A percentile compares a stretch with the other conserved stretches of the same genome.
Evolutionary conservation across 345 rosid species (phyloP).

Genomic region (Linum lewisii): DNA sequence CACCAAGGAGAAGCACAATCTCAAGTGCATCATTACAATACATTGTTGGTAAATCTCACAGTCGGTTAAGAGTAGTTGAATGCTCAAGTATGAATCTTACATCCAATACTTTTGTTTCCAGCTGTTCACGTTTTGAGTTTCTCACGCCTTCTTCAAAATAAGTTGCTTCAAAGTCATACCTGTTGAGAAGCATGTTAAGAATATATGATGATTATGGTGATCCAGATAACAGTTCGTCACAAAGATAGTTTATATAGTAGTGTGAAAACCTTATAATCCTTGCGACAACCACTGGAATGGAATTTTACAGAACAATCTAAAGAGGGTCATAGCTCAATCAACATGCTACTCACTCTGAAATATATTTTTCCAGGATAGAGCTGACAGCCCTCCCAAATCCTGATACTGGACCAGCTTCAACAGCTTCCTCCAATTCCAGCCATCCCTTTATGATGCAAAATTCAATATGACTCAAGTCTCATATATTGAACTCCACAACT

Average conservation of each 20-base stretch:
- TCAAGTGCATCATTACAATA: background rate
- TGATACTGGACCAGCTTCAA: conserved; percentile 21
- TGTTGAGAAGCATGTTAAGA: conserved; percentile 18
- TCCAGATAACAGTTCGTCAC: background rate
- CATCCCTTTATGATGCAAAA: conserved; percentile 16
- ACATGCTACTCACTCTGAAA: conserved; percentile 29
- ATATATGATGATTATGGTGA: background rate
- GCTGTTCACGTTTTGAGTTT: conserved; percentile 40
- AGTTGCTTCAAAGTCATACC: conserved; percentile 55
- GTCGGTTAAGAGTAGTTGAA: background rate
- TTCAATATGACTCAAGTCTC: background rate
- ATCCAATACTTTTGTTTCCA: conserved; percentile 53
- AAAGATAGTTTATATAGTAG: background rate
- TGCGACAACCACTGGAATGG: too few relatives aligned
- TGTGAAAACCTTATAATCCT: too few relatives aligned
- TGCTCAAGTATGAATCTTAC: conserved; percentile 25
- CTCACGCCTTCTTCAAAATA: conserved; percentile 73
- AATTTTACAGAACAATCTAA: too few relatives aligned
- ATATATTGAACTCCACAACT: background rate
- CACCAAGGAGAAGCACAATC: background rate
- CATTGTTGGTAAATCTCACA: background rate
- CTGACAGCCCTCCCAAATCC: conserved; percentile 25
- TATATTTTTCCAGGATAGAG: conserved; percentile 19
- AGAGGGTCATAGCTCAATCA: too few relatives aligned
- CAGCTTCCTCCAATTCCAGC: conserved; percentile 24